Base-by-base conservation (phyloP, 2,329 filamentous ascomycete species). In the Microdochium nivale region DNA sequence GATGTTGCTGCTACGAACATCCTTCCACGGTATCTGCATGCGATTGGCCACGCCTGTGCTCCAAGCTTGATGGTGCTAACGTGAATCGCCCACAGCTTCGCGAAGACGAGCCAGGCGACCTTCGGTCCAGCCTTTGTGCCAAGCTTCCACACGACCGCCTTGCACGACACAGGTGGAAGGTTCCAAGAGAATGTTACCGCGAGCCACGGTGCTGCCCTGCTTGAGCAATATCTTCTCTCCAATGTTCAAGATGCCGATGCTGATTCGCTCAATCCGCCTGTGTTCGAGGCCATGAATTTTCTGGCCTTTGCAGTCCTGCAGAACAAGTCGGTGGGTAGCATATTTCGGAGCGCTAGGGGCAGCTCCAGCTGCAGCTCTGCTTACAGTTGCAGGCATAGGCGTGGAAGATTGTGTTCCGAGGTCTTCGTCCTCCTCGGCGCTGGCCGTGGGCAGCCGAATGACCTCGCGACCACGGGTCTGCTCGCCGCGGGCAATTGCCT, bases 81-180 rank as follows among this genome's bases (percentile, higher is more conserved):
- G n/a, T n/a, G n/a, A 64, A 37, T 60, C 65, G 21, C 75, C 73
- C 19, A 84, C 78, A 13, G 76, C 79, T 49, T 80, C 78, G 63
- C 81, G 83, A 54, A 97, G 67, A 56, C 81, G 79, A 48, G 76
- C 77, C 66, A 96, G 84, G 56, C 88, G 78, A 2, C 81, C 82
- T 14, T 84, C 81, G 47, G 77, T 76, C 92, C 92, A 97, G 8
- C 76, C 76, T 63, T 81, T 84, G 62, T 97, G 88, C 76, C 90
- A 81, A 0, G 73, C 74, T 51, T 96, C 90, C 46, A 97, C 79
- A 70, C 88, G 95, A 0, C 94, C 94, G 2, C 94, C 94, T n/a
- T 96, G 68, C 2, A 95, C 63, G n/a, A 80, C 76, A 51, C 83
- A 84, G 52, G 68, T 82, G 2, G 71, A 72, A 1, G 88, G 84